phyloP scores from a whole-genome alignment of 306 rosid species.

The cucumber (Cucumis sativus) region Cucumber_9930_V3 NC_026660.2:26141001-26141500 shows the following conservation, averaged over 20 bases:
- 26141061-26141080: background rate
- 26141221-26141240: slow-evolving; percentile 58
- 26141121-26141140: slow-evolving; percentile 3
- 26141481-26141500: slow-evolving; percentile 32
- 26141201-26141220: slow-evolving; percentile 85
- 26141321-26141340: slow-evolving; percentile 37
- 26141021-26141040: slow-evolving; percentile 24
- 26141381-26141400: slow-evolving; percentile 66
- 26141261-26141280: slow-evolving; percentile 1
- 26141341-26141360: slow-evolving; percentile 76
- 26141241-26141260: slow-evolving; percentile 12
- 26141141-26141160: slow-evolving; percentile 42
- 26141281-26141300: background rate
- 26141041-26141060: slow-evolving; percentile 19
- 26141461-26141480: slow-evolving; percentile 50
- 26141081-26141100: slow-evolving; percentile 12
- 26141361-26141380: slow-evolving; percentile 81
- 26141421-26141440: slow-evolving; percentile 68
- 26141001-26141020: slow-evolving; percentile 56
- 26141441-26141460: slow-evolving; percentile 85
- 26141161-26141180: slow-evolving; percentile 75
- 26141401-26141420: slow-evolving; percentile 54
- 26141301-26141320: background rate
- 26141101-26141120: slow-evolving; percentile 19
- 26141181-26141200: slow-evolving; percentile 72